Evolutionary conservation across 352 stramenopile genomes (phyloP).

Genomic region (Pythium aquatile): DNA sequence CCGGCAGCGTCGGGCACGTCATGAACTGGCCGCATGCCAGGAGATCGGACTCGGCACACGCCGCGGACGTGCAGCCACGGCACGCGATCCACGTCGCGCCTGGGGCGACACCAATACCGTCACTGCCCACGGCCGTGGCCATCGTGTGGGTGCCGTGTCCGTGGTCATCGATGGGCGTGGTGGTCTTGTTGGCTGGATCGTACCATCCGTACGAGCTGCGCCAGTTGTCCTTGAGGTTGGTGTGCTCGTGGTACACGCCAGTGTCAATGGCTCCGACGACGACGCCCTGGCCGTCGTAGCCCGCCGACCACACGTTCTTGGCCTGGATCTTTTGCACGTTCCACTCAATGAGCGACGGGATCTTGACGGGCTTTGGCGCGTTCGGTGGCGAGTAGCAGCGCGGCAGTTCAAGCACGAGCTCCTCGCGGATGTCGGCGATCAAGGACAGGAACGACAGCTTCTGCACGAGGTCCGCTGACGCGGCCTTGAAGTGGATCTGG

Average conservation of each 20-base stretch:
- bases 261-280: constrained; percentile 28
- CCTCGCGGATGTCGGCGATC: background rate
- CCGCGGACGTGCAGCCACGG: background rate
- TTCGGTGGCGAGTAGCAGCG: background rate
- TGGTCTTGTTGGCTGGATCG: constrained; percentile 14
- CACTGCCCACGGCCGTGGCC: background rate
- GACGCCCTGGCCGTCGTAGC: constrained; percentile 22
- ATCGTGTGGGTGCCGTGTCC: constrained; percentile 26
- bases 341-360: constrained; percentile 16
- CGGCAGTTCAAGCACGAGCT: background rate
- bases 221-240: constrained; percentile 6
- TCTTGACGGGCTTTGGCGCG: background rate
- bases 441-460: background rate
- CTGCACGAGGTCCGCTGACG: background rate
- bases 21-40: constrained; percentile 30
- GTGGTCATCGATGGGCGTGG: constrained; percentile 18
- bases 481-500: background rate
- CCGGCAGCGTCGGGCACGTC: constrained; percentile 7
- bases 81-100: constrained; percentile 12
- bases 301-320: constrained; percentile 17
- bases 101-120: constrained; percentile 10
- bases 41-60: constrained; percentile 21
- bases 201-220: constrained; percentile 19
- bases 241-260: constrained; percentile 26
- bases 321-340: constrained; percentile 16